phyloP scores from a whole-genome alignment of 352 stramenopile species.

The Globisporangium apiculatum region DNA sequence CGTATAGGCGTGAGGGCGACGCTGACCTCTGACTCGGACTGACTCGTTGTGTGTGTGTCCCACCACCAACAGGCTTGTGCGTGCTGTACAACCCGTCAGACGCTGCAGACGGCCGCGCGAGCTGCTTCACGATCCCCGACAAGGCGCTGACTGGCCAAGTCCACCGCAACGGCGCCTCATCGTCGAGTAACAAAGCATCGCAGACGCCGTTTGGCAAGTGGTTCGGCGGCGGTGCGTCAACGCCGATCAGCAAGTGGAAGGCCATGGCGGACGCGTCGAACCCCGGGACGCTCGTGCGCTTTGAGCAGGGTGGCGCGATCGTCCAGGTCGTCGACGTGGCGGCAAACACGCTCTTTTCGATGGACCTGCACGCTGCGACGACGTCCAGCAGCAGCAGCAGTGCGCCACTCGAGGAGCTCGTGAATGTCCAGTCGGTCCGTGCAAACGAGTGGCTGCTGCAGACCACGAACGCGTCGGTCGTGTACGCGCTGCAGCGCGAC shows the following conservation, averaged over 20 bases:
- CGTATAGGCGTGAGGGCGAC: no score
- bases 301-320: conserved; percentile 39
- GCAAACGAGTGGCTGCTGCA: conserved; percentile 44
- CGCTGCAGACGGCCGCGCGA: conserved; percentile 31
- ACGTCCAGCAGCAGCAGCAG: background rate
- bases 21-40: background rate
- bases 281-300: conserved; percentile 31
- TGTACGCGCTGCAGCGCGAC: conserved; percentile 25
- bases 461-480: conserved; percentile 24
- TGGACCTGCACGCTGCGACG: conserved; percentile 28
- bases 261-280: conserved; percentile 15
- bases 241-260: conserved; percentile 18
- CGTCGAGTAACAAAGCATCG: background rate
- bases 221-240: conserved; percentile 18
- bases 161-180: conserved; percentile 12
- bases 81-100: conserved; percentile 36
- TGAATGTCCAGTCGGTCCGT: conserved; percentile 29
- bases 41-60: background rate
- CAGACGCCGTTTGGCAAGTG: conserved; percentile 35
- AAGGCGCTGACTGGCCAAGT: conserved; percentile 38
- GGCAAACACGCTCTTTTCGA: conserved; percentile 29
- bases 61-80: conserved; percentile 20
- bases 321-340: conserved; percentile 49
- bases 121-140: conserved; percentile 49
- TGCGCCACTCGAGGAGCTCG: conserved; percentile 16